phyloP scores from a whole-genome alignment of 208 protist genomes.

The Leishmania martiniquensis region DNA sequence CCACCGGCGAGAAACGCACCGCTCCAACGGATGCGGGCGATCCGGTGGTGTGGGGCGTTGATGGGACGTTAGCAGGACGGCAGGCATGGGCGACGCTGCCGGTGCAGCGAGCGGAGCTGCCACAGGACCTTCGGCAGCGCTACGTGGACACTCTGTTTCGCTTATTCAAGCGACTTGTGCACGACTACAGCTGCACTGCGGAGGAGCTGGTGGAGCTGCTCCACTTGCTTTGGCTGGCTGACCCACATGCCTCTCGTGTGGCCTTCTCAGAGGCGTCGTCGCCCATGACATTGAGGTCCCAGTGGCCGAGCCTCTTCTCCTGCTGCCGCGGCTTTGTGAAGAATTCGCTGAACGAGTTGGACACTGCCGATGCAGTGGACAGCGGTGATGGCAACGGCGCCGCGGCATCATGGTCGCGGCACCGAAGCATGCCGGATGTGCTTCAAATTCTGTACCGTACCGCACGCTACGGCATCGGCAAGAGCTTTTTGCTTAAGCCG shows the following conservation, averaged over 20 bases:
- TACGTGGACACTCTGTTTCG: slow-evolving; percentile 31
- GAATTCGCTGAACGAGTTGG: background rate
- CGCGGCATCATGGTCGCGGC: background rate
- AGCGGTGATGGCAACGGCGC: background rate
- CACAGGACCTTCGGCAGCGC: slow-evolving; percentile 16
- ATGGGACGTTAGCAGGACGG: background rate
- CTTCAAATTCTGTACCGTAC: slow-evolving; percentile 6
- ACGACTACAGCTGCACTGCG: slow-evolving; percentile 2
- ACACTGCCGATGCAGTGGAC: background rate
- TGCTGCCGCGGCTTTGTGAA: slow-evolving; percentile 4
- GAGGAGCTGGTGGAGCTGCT: slow-evolving; percentile 27
- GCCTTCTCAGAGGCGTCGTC: background rate
- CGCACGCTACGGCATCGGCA: background rate
- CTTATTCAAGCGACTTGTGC: slow-evolving; percentile 12
- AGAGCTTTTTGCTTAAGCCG: background rate
- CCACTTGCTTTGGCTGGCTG: slow-evolving; percentile 32
- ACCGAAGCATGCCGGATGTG: background rate
- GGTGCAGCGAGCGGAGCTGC: slow-evolving; percentile 10
- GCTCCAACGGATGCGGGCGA: background rate
- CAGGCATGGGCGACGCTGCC: slow-evolving; percentile 14
- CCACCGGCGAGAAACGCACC: background rate
- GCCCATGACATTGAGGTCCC: background rate
- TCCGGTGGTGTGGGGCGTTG: background rate
- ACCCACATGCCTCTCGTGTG: slow-evolving; percentile 12
- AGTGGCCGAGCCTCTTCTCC: slow-evolving; percentile 14